Evolutionary conservation across 2,329 filamentous ascomycete species (phyloP).

Genomic region (Fusarium papillatum): DNA sequence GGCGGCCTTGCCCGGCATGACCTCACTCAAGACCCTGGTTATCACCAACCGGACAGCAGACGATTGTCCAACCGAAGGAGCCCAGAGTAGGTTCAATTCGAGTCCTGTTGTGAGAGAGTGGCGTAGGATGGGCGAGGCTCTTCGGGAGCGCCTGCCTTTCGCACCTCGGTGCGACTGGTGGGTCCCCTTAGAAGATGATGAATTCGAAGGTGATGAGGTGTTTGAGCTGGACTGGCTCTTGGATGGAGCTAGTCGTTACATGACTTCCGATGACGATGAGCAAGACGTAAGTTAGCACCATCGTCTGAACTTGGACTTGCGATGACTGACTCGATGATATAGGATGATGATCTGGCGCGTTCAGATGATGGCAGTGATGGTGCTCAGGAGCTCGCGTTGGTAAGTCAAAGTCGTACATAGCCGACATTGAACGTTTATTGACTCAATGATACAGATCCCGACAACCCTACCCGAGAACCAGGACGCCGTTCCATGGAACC

Average conservation of each 20-base stretch:
- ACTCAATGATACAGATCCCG: neutral
- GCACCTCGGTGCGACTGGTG: constrained; percentile 5
- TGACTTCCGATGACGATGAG: too few species aligned
- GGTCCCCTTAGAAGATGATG: neutral
- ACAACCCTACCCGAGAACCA: neutral
- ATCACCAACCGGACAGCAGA: constrained; percentile 9
- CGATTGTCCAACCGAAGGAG: neutral
- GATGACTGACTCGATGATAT: neutral
- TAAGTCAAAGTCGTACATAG: neutral
- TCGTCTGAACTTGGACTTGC: neutral
- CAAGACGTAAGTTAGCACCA: neutral
- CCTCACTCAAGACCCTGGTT: neutral
- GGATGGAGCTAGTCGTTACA: too few species aligned
- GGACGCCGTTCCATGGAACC: too few species aligned
- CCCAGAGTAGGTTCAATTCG: constrained; percentile 2
- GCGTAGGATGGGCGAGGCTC: neutral
- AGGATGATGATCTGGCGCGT: neutral
- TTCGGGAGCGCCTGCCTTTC: neutral
- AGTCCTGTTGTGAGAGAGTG: constrained; percentile 6
- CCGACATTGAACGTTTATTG: neutral
- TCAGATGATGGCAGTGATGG: neutral
- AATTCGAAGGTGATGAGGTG: neutral
- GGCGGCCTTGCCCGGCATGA: neutral
- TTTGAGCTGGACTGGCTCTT: neutral
- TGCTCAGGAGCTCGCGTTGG: neutral